Percentiles rank a stretch among this genome's conserved stretches.
These are phyloP conservation scores for Coemansia sp. DNA, from an alignment of 192 early-diverging fungal species.

Conservation along the genomic window DNA sequence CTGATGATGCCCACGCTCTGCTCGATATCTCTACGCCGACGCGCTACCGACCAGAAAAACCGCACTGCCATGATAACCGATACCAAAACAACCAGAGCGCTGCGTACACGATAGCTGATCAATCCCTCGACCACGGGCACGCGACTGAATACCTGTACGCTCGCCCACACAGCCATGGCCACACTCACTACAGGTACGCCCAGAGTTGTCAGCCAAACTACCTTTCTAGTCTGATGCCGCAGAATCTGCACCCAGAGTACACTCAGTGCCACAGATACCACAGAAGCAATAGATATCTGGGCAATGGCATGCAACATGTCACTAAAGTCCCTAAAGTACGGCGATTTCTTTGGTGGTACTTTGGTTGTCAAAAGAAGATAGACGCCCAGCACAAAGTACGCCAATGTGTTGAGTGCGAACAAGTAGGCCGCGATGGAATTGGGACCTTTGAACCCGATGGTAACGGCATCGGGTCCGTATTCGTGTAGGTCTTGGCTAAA, in stretches of 20 bases:
- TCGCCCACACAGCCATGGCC: slow-evolving; percentile 40
- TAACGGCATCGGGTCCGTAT: slow-evolving; percentile 17
- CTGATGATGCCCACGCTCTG: slow-evolving; percentile 34
- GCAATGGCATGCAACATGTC: slow-evolving; percentile 31
- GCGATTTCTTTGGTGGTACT: slow-evolving; percentile 29
- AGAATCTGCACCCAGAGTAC: slow-evolving; percentile 37
- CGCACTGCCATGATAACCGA: slow-evolving; percentile 36
- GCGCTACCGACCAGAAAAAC: slow-evolving; percentile 35
- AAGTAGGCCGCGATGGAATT: slow-evolving; percentile 26
- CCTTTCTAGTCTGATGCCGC: slow-evolving; percentile 39
- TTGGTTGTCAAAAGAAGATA: slow-evolving; percentile 28
- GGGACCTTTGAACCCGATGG: slow-evolving; percentile 24
- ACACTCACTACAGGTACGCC: slow-evolving; percentile 32
- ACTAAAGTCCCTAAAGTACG: slow-evolving; percentile 34
- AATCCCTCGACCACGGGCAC: slow-evolving; percentile 26
- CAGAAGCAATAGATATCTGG: slow-evolving; percentile 17
- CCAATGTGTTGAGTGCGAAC: slow-evolving; percentile 21
- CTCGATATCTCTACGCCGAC: slow-evolving; percentile 34
- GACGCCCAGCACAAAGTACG: slow-evolving; percentile 7
- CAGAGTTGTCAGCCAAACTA: slow-evolving; percentile 46
- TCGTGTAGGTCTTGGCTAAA: slow-evolving; percentile 45
- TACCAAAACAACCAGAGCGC: slow-evolving; percentile 17
- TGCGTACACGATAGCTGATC: slow-evolving; percentile 33
- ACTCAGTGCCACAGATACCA: slow-evolving; percentile 19
- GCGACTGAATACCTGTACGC: slow-evolving; percentile 20